A percentile compares a stretch with the other conserved stretches of the same genome.
These are phyloP conservation scores for Heterobasidion parviporum DNA, from an alignment of 1,284 basidiomycete species.

Conservation along the genomic window DNA sequence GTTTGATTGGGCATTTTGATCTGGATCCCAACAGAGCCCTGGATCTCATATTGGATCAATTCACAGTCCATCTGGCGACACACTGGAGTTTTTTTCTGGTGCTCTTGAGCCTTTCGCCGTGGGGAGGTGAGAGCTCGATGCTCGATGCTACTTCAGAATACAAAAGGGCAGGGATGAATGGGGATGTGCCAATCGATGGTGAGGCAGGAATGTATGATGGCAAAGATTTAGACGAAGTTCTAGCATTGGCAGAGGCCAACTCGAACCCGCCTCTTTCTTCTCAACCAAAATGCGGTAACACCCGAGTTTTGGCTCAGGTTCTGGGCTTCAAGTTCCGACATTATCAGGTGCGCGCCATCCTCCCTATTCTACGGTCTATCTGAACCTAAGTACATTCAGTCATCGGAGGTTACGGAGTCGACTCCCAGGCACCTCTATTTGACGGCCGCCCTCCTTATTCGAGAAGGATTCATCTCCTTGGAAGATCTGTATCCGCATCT, in stretches of 20 bases:
- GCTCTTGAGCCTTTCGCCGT: slow-evolving; percentile 73
- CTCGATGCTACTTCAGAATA: slow-evolving; percentile 39
- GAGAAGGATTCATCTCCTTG: slow-evolving; percentile 78
- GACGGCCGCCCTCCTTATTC: slow-evolving; percentile 82
- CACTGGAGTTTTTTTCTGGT: slow-evolving; percentile 93
- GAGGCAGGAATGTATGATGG: slow-evolving; percentile 39
- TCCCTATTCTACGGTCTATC: neutral
- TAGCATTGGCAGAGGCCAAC: slow-evolving; percentile 40
- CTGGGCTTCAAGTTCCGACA: slow-evolving; percentile 93
- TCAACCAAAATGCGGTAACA: slow-evolving; percentile 23
- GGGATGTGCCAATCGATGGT: slow-evolving; percentile 28
- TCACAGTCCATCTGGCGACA: slow-evolving; percentile 72
- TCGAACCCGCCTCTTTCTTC: slow-evolving; percentile 13
- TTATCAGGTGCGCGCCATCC: slow-evolving; percentile 59
- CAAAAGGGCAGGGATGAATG: slow-evolving; percentile 19
- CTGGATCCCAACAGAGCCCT: slow-evolving; percentile 91
- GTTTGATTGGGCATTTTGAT: slow-evolving; percentile 92
- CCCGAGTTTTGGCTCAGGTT: slow-evolving; percentile 80
- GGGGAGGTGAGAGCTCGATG: slow-evolving; percentile 8
- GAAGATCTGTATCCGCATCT: slow-evolving; percentile 88
- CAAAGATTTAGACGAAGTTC: slow-evolving; percentile 58
- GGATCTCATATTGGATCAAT: slow-evolving; percentile 90
- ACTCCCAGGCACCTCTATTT: slow-evolving; percentile 75
- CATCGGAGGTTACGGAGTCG: slow-evolving; percentile 44
- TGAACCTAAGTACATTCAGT: slow-evolving; percentile 27